A percentile compares a stretch with the other conserved stretches of the same genome.
phyloP scores from a whole-genome alignment of 176 grass and related monocot genomes.

The bread wheat (Triticum aestivum) region IWGSC_CS_RefSeq_v2.1 NC_057805.1:135086385-135086884 shows the following conservation, averaged over 20 bases:
- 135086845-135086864: not conserved
- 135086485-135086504: not conserved
- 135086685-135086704: too few relatives aligned
- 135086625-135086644: too few relatives aligned
- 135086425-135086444: not conserved
- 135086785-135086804: too few relatives aligned
- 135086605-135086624: not conserved
- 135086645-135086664: too few relatives aligned
- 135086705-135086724: too few relatives aligned
- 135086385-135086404: not conserved
- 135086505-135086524: slow-evolving; percentile 5
- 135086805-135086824: too few relatives aligned
- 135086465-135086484: not conserved
- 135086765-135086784: too few relatives aligned
- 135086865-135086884: not conserved
- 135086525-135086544: not conserved
- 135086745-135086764: too few relatives aligned
- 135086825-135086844: not conserved
- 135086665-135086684: too few relatives aligned
- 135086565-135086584: not conserved
- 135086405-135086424: not conserved
- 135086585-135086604: not conserved
- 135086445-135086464: not conserved
- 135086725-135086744: too few relatives aligned
- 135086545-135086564: too few relatives aligned